Conservation (phyloP, 2,329 filamentous ascomycete genomes). For the Colletotrichum lentis region DNA sequence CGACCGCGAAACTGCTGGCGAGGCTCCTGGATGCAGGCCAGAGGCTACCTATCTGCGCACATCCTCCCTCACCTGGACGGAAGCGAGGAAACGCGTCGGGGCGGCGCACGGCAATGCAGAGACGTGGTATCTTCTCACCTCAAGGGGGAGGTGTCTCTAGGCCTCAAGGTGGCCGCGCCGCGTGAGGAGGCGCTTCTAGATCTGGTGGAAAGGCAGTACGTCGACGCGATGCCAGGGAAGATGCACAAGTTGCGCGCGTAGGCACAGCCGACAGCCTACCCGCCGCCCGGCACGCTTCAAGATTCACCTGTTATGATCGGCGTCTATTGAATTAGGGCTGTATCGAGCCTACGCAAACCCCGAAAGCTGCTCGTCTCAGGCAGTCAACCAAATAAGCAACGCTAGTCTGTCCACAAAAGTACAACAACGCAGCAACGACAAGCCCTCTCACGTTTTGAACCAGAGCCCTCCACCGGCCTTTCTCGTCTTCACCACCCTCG, state of each 20-base stretch:
- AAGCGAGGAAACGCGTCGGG: background rate
- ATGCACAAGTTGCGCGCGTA: constrained; percentile 38
- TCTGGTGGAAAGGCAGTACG: constrained; percentile 32
- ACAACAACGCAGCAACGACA: background rate
- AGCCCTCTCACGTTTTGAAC: constrained; percentile 49
- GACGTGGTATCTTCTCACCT: constrained; percentile 28
- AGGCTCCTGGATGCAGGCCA: background rate
- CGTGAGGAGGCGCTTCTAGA: constrained; percentile 19
- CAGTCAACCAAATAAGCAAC: background rate
- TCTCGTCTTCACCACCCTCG: constrained; percentile 51
- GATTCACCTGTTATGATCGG: no score
- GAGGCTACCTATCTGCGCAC: background rate
- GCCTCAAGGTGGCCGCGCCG: constrained; percentile 36
- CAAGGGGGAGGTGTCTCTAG: constrained; percentile 35
- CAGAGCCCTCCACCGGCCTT: constrained; percentile 50
- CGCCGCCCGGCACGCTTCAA: constrained; percentile 36
- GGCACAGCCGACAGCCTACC: constrained; percentile 32
- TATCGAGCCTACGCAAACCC: background rate
- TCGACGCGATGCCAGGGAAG: constrained; percentile 24
- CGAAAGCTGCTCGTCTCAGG: background rate
- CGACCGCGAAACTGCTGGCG: constrained; percentile 37
- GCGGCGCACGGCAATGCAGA: background rate
- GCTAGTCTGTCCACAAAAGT: background rate
- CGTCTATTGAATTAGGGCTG: no score
- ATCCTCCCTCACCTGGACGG: background rate